Evolutionary conservation across 306 rosid species (phyloP).

Genomic region (Sophora flavescens): DNA sequence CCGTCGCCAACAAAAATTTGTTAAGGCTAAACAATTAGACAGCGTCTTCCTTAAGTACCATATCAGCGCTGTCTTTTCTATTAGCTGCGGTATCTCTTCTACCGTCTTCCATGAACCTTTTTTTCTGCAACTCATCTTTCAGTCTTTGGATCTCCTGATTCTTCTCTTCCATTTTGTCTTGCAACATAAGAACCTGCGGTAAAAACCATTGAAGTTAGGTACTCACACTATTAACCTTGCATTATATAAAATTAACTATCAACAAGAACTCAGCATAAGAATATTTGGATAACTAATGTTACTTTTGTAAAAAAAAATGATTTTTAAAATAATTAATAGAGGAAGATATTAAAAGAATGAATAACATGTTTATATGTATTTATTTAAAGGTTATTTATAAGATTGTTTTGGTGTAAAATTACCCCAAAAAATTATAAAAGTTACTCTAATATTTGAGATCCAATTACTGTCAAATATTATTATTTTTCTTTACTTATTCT

Average conservation of each 20-base stretch:
- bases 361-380: not conserved
- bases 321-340: not conserved
- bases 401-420: not conserved
- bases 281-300: not conserved
- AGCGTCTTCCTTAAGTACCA: conserved; percentile 49
- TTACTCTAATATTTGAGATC: too few species aligned
- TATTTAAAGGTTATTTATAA: too few species aligned
- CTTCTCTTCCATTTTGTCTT: conserved; percentile 76
- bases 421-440: too few species aligned
- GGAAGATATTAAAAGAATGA: not conserved
- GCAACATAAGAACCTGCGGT: conserved; percentile 70
- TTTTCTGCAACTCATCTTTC: conserved; percentile 60
- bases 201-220: conserved; percentile 25
- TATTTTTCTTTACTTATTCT: too few species aligned
- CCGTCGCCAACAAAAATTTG: conserved; percentile 31
- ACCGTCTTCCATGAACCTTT: conserved; percentile 46
- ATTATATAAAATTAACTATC: not conserved
- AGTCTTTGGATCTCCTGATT: conserved; percentile 60
- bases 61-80: conserved; percentile 44
- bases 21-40: conserved; percentile 27
- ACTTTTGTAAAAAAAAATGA: not conserved
- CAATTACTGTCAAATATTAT: too few species aligned
- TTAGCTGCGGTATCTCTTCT: conserved; percentile 51
- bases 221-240: not conserved
- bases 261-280: conserved; percentile 13